These are phyloP conservation scores for Neltuma alba DNA, from an alignment of 306 rosid genomes.

Conservation along the genomic window DNA sequence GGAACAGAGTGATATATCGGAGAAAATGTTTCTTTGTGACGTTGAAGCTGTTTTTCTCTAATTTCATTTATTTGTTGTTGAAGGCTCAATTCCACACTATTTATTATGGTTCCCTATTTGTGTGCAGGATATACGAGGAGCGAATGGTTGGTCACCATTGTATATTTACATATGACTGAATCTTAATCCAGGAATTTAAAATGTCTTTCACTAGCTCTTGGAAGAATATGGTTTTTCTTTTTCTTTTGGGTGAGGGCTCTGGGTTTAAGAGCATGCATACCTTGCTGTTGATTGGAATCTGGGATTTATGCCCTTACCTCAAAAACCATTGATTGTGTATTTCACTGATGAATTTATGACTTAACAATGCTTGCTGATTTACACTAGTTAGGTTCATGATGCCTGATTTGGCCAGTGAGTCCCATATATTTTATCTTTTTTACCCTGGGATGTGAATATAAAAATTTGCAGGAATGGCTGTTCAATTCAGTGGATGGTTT, in stretches of 20 bases:
- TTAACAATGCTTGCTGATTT: neutral
- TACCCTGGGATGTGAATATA: neutral
- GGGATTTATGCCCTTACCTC: neutral
- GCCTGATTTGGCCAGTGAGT: neutral
- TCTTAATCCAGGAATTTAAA: neutral
- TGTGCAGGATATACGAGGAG: conserved; percentile 59
- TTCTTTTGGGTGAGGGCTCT: neutral
- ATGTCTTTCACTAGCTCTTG: conserved; percentile 4
- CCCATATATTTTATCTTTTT: neutral
- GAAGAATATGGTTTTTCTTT: neutral
- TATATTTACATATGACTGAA: neutral
- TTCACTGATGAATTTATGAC: neutral
- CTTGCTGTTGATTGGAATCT: conserved; percentile 8
- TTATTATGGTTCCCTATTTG: conserved; percentile 14
- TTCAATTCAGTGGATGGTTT: conserved; percentile 38
- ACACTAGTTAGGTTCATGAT: neutral
- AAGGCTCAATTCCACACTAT: conserved; percentile 24
- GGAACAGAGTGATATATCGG: neutral
- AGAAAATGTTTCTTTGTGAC: conserved; percentile 8
- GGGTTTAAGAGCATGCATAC: neutral
- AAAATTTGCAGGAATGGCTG: conserved; percentile 38
- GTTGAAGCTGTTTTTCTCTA: conserved; percentile 34
- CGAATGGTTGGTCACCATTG: conserved; percentile 49
- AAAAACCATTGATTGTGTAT: neutral
- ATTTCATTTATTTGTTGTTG: neutral